A percentile compares a stretch with the other conserved stretches of the same genome.
These are phyloP conservation scores for Spergularia azorica DNA, from an alignment of 179 eudicot genomes.

Conservation along the genomic window DNA sequence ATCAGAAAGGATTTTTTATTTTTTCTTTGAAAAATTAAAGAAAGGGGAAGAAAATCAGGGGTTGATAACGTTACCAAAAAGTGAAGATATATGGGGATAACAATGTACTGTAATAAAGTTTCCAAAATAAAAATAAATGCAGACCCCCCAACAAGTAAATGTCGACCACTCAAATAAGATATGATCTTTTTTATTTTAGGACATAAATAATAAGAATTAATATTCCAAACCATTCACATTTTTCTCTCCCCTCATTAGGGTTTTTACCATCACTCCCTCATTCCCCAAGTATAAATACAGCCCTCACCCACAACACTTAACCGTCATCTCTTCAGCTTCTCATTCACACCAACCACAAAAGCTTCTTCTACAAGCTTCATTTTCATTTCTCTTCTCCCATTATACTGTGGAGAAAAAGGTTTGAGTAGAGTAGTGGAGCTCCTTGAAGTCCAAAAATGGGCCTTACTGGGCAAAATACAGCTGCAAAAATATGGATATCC, in stretches of 20 bases:
- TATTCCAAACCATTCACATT: background rate
- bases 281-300: background rate
- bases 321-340: no score
- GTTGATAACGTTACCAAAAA: no score
- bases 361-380: background rate
- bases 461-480: conserved; percentile 49
- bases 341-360: no score
- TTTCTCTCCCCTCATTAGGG: background rate
- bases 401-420: background rate
- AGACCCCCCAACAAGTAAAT: no score
- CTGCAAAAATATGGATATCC: conserved; percentile 72
- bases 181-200: background rate
- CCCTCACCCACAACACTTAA: no score
- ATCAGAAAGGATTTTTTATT: no score
- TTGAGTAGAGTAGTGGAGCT: conserved; percentile 46
- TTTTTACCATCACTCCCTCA: background rate
- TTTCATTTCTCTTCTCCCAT: background rate
- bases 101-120: no score
- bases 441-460: conserved; percentile 73
- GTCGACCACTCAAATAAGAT: no score
- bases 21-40: no score
- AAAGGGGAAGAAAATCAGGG: no score
- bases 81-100: no score
- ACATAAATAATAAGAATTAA: background rate
- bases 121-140: no score